Conservation (phyloP, 2,329 filamentous ascomycete species). For the Colletotrichum sublineola region DNA sequence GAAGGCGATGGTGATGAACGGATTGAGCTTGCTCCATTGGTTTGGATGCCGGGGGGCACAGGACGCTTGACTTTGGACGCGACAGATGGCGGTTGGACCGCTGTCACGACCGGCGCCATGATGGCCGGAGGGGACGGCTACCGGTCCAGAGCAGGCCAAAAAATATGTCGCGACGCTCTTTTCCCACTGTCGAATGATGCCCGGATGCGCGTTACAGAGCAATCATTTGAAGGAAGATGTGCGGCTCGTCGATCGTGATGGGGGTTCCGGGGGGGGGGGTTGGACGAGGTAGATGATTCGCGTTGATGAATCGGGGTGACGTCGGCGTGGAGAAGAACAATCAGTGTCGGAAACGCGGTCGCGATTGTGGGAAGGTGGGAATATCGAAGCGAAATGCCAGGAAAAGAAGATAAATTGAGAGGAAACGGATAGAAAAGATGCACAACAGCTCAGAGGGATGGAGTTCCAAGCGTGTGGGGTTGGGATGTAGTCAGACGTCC, state of each 20-base stretch:
- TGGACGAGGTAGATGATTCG: conserved; percentile 27
- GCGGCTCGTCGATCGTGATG: conserved; percentile 31
- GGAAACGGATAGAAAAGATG: conserved; percentile 14
- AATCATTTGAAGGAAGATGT: conserved; percentile 27
- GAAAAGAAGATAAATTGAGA: conserved; percentile 16
- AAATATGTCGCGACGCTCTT: conserved; percentile 19
- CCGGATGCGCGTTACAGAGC: conserved; percentile 19
- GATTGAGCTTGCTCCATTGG: conserved; percentile 71
- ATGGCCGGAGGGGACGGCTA: conserved; percentile 39
- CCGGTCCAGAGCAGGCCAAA: conserved; percentile 23
- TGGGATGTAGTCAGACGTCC: conserved; percentile 42
- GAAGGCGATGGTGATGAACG: conserved; percentile 72
- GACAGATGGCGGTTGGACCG: conserved; percentile 57
- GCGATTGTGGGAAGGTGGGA: neutral
- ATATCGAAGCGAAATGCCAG: neutral
- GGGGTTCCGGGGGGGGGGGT: conserved; percentile 9
- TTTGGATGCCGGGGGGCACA: conserved; percentile 74
- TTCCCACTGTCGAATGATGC: conserved; percentile 25
- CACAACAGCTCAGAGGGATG: conserved; percentile 36
- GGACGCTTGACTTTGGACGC: conserved; percentile 76
- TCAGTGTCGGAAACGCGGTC: neutral
- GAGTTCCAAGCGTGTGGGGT: conserved; percentile 37
- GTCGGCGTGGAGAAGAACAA: conserved; percentile 34
- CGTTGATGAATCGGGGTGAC: conserved; percentile 39
- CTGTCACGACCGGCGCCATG: conserved; percentile 70